Percentiles rank a stretch among this genome's conserved stretches.
These are phyloP conservation scores for Aquilaria yunnanensis DNA, from an alignment of 345 rosid species.

Conservation along the genomic window DNA sequence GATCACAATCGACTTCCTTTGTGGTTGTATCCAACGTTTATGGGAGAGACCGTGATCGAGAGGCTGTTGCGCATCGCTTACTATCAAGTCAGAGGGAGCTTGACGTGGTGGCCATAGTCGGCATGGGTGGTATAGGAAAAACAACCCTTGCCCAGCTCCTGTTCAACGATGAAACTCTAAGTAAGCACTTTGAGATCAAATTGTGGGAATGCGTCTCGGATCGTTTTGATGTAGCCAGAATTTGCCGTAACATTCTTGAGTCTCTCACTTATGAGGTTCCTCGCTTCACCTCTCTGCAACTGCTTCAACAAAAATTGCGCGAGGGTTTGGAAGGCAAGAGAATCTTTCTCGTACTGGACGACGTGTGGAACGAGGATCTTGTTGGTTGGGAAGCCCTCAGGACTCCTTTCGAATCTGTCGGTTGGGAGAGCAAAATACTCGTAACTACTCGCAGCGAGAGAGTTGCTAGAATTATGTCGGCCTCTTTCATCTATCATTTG, in stretches of 20 bases:
- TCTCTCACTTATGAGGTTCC: not conserved
- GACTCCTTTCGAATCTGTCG: conserved; percentile 9
- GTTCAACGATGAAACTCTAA: conserved; percentile 12
- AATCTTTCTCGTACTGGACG: conserved; percentile 20
- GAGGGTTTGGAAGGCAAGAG: conserved; percentile 6
- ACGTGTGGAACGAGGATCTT: conserved; percentile 20
- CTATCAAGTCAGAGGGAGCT: too few relatives aligned
- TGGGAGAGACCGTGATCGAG: too few relatives aligned
- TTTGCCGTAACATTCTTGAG: conserved; percentile 7
- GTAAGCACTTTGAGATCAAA: conserved; percentile 12
- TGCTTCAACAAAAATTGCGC: conserved; percentile 15
- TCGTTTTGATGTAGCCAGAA: conserved; percentile 11
- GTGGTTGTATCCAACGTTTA: too few relatives aligned
- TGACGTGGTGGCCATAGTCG: conserved; percentile 18
- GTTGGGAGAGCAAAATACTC: too few relatives aligned
- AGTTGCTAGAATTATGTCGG: conserved; percentile 9
- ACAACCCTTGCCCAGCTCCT: conserved; percentile 21
- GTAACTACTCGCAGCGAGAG: conserved; percentile 17
- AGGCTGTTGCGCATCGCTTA: too few relatives aligned
- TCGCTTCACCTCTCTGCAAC: conserved; percentile 10
- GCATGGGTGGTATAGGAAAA: conserved; percentile 23
- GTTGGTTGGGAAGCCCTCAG: conserved; percentile 17
- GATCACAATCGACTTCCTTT: too few relatives aligned
- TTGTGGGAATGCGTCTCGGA: conserved; percentile 18
- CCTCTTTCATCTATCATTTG: not conserved